These are phyloP conservation scores for Annulohypoxylon moriforme DNA, from an alignment of 495 filamentous ascomycete species.

Conservation along the genomic window DNA sequence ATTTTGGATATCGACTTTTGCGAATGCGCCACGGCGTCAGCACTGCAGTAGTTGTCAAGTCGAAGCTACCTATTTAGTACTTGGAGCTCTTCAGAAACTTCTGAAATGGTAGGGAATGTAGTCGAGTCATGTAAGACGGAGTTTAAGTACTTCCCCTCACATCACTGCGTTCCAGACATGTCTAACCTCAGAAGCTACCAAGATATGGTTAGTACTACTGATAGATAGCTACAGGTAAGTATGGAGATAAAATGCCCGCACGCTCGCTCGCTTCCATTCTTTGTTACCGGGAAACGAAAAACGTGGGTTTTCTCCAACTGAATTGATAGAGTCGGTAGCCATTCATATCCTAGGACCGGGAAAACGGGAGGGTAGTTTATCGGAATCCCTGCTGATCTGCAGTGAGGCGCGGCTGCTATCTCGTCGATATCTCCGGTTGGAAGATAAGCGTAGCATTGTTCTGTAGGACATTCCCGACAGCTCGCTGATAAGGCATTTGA, in stretches of 20 bases:
- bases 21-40: not conserved
- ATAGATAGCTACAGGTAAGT: not conserved
- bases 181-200: not conserved
- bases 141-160: not conserved
- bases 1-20: conserved; percentile 18
- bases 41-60: not conserved
- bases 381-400: conserved; percentile 41
- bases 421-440: conserved; percentile 27
- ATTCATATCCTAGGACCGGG: conserved; percentile 20
- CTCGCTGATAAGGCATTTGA: conserved; percentile 11
- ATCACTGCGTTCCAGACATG: not conserved
- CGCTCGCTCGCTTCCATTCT: conserved; percentile 11
- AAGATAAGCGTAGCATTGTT: conserved; percentile 29
- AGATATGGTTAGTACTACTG: not conserved
- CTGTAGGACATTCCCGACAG: not conserved
- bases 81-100: not conserved
- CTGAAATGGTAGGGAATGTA: not conserved
- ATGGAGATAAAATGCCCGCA: not conserved
- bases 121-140: not conserved
- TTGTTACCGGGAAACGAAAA: conserved; percentile 20
- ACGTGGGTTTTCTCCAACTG: conserved; percentile 13
- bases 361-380: conserved; percentile 22
- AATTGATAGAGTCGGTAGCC: conserved; percentile 11
- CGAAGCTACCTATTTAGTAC: not conserved
- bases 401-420: conserved; percentile 17